Percentiles rank a stretch among this genome's conserved stretches.
phyloP scores from a whole-genome alignment of 2,329 filamentous ascomycete species.

The Botrytis medusae region DNA sequence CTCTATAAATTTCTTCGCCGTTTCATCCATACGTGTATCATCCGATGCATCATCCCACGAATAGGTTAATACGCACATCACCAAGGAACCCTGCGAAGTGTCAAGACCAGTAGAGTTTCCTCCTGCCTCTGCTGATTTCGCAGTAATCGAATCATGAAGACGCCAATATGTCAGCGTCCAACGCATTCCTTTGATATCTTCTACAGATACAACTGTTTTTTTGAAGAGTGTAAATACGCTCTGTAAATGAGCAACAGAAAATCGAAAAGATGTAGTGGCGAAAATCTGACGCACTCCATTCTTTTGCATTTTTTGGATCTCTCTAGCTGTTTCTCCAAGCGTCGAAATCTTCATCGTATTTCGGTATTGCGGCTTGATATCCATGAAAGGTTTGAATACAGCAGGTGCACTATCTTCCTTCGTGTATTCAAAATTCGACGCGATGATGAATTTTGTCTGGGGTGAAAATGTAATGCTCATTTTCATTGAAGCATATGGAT shows the following conservation, averaged over 20 bases:
- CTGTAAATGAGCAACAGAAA: background rate
- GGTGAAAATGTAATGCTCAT: background rate
- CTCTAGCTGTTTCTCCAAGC: background rate
- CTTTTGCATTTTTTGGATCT: background rate
- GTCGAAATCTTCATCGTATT: conserved; percentile 10
- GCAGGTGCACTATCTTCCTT: background rate
- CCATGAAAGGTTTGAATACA: conserved; percentile 5
- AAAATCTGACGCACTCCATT: background rate
- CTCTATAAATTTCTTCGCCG: background rate
- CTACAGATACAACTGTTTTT: background rate
- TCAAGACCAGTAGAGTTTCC: conserved; percentile 10
- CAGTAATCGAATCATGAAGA: background rate
- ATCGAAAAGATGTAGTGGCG: background rate
- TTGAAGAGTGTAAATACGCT: background rate
- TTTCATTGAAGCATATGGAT: conserved; percentile 7
- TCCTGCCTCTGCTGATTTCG: background rate
- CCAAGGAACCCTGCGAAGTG: background rate
- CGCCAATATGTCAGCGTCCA: conserved; percentile 6
- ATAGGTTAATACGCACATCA: background rate
- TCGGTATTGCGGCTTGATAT: background rate
- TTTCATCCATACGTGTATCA: background rate
- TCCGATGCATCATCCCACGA: background rate
- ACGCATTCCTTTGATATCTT: background rate
- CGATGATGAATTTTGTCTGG: background rate
- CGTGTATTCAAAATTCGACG: conserved; percentile 2